Percentiles rank a stretch among this genome's conserved stretches.
Conservation (phyloP, 2,329 filamentous ascomycete species). For the Colletotrichum lentis region DNA sequence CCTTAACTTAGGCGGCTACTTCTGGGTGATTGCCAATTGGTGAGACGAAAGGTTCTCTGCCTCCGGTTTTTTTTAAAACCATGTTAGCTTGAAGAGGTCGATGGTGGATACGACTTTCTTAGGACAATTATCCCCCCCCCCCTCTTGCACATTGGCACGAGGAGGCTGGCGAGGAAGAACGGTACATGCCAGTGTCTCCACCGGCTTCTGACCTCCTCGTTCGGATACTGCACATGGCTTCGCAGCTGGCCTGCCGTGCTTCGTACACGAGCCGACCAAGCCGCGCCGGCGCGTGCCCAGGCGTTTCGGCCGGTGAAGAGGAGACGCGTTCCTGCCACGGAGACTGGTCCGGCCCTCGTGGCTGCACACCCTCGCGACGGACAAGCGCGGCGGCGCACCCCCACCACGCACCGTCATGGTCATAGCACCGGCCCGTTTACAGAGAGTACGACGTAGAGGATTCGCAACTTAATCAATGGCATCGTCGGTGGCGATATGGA, state of each 20-base stretch:
- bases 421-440: background rate
- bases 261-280: background rate
- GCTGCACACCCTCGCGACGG: slow-evolving; percentile 9
- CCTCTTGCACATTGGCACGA: background rate
- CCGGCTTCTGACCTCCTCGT: background rate
- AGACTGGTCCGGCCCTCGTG: slow-evolving; percentile 15
- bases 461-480: background rate
- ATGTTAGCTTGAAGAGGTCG: background rate
- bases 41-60: background rate
- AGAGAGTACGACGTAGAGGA: too few species aligned
- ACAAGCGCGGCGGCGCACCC: slow-evolving; percentile 5
- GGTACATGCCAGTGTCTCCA: background rate
- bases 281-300: background rate
- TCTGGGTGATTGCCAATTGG: background rate
- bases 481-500: slow-evolving; percentile 18
- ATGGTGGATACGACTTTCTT: background rate
- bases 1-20: slow-evolving; percentile 23
- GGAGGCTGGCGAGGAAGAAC: background rate
- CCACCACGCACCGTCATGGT: slow-evolving; percentile 17
- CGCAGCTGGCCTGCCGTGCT: background rate
- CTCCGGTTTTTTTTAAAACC: background rate
- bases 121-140: background rate
- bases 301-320: slow-evolving; percentile 23
- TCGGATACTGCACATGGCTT: background rate
- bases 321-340: background rate